These are phyloP conservation scores for Metschnikowia kunwiensis DNA, from an alignment of 805 yeast species.

Conservation along the genomic window DNA sequence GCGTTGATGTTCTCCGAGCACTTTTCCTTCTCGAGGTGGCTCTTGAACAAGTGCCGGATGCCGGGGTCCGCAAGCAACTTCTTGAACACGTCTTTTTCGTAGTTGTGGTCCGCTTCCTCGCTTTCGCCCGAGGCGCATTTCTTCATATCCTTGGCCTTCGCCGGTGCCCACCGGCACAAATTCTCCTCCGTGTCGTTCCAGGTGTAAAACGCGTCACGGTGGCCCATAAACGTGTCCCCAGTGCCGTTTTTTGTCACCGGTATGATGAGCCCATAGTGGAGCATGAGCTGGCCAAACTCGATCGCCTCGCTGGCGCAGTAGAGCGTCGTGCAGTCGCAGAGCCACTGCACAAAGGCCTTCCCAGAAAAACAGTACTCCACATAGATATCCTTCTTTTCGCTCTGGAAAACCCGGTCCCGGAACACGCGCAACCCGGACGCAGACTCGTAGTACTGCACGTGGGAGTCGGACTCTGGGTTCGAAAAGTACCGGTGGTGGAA, in stretches of 20 bases:
- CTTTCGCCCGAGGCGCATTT: background rate
- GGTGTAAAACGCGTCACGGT: constrained; percentile 42
- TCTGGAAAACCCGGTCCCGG: constrained; percentile 36
- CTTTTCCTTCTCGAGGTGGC: constrained; percentile 58
- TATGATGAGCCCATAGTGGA: constrained; percentile 45
- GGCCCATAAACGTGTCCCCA: constrained; percentile 25
- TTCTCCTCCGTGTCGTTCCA: constrained; percentile 41
- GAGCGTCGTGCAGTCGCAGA: constrained; percentile 84
- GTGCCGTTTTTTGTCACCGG: constrained; percentile 39
- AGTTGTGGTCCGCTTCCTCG: background rate
- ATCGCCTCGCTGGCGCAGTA: constrained; percentile 51
- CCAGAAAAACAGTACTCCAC: constrained; percentile 62
- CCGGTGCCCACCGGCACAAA: constrained; percentile 32
- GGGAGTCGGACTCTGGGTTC: constrained; percentile 85
- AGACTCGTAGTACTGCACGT: constrained; percentile 73
- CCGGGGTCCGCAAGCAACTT: constrained; percentile 72
- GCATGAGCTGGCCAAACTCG: constrained; percentile 49
- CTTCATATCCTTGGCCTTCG: constrained; percentile 5
- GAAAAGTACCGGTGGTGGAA: constrained; percentile 74
- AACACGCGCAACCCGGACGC: constrained; percentile 62
- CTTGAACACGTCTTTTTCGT: constrained; percentile 15
- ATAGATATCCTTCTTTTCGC: constrained; percentile 14
- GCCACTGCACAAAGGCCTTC: constrained; percentile 79
- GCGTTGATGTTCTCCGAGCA: constrained; percentile 80
- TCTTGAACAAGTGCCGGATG: constrained; percentile 59